phyloP scores from a whole-genome alignment of 495 filamentous ascomycete species.

The Schizothecium vesticola region DNA sequence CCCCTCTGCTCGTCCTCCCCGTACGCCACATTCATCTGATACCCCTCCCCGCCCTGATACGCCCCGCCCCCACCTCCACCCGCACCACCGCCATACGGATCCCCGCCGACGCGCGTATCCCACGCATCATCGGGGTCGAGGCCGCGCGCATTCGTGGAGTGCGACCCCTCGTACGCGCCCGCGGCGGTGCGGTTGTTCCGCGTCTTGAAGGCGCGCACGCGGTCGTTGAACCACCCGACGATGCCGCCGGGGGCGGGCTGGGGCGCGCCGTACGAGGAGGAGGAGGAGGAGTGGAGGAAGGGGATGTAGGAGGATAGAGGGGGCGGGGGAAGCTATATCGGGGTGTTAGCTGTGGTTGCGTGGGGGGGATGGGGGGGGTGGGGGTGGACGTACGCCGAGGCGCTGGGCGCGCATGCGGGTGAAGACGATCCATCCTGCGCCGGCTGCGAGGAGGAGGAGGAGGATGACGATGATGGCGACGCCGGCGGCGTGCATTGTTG shows the following conservation, averaged over 20 bases:
- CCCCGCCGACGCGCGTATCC: conserved; percentile 60
- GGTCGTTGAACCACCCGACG: conserved; percentile 53
- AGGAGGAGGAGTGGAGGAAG: conserved; percentile 35
- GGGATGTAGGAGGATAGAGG: conserved; percentile 57
- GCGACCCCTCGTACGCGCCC: conserved; percentile 57
- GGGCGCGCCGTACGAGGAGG: conserved; percentile 37
- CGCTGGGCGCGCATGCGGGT: conserved; percentile 56
- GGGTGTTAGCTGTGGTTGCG: not conserved
- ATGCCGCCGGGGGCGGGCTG: conserved; percentile 54
- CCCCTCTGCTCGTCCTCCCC: conserved; percentile 29
- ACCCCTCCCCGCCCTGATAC: conserved; percentile 29
- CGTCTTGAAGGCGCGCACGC: conserved; percentile 43
- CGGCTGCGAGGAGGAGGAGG: conserved; percentile 42
- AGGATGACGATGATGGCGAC: conserved; percentile 47
- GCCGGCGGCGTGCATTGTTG: conserved; percentile 40
- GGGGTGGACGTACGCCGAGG: conserved; percentile 52
- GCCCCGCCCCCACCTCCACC: conserved; percentile 30
- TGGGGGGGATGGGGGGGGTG: conserved; percentile 2
- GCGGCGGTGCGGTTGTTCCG: conserved; percentile 50
- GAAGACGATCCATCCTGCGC: conserved; percentile 48
- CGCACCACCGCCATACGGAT: conserved; percentile 54
- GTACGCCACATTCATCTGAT: conserved; percentile 41
- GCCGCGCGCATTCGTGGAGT: conserved; percentile 36
- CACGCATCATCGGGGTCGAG: conserved; percentile 70
- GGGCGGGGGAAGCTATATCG: conserved; percentile 52